Base-by-base conservation (phyloP, 2,329 filamentous ascomycete genomes). In the Waltergamsia citrina region DNA sequence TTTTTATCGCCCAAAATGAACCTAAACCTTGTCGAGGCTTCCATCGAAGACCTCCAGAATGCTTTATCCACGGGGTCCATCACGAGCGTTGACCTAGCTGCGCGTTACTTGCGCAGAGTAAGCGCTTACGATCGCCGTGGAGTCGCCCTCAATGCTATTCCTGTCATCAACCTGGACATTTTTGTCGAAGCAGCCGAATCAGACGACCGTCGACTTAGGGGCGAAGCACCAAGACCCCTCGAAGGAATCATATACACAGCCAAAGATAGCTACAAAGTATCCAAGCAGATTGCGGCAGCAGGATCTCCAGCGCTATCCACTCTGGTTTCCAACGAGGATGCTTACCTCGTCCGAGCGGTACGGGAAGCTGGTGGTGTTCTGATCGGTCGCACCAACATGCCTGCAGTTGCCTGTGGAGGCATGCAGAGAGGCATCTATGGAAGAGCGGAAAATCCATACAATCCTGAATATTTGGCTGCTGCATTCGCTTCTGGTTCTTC, bases 401-500 rank as follows among this genome's bases (percentile, higher is more conserved):
- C 54, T 1, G 65, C 72, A 0, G 74, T 76, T 69, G 72, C 71
- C 9, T 63, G 65, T 16, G 71, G 70, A 1, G 72, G 73, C 0
- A 73, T 72, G 61, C 70, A 74, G 38, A 56, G 72, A 7, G 72
- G 72, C 0, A 41, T 70, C 1, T 74, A 73, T 38, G 71, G 72
- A 0, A 57, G 71, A 3, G 67, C 72, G 0, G 70, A 74, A 43
- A 69, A 61, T 17, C 71, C 72, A 0, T 77, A 77, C 42, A 75
- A 74, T 33, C 35, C 46, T 0, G 56, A 65, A 0, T 77, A 69
- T 33, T 52, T 73, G 3, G 60, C 71, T 0, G 69, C 68, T 3
- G 71, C 69, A 0, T 74, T 67, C 44, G 68, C 63, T 0, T 75
- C 71, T 1, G 72, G 72, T 0, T 76, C 71, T 0, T 77, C 71